Evolutionary conservation across 1,284 basidiomycete genomes (phyloP), one percentile per base, ranked within the genome.

Genomic region (Pseudozyma hubeiensis): DNA sequence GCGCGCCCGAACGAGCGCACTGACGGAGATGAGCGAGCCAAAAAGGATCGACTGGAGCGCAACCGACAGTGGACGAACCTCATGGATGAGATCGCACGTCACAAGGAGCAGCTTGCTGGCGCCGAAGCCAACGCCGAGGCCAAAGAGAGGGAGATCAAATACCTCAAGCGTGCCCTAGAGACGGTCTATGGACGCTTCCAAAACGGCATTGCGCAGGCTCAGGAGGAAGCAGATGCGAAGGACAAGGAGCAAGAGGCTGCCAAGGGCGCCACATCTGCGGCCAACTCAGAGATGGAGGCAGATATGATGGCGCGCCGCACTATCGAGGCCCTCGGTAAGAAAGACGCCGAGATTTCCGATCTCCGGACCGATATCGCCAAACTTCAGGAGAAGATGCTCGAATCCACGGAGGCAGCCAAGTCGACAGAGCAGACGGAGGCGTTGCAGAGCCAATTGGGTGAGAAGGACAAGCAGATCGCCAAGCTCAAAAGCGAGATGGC

Each of bases 151-250:
- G 91, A 93, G 67, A 88, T 91, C 53, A 80, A 88, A 1, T 92
- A 91, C 77, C 87, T 94, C 49, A 93, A 93, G 79, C 90, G 91
- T 14, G 91, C 92, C 13, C 86, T 96, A 43, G 92, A 93, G 83
- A 91, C 91, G 7, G 91, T 95, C 7, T 92, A 92, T 82, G 90
- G 90, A 17, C 88, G 91, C 16, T 91, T 94, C 81, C 87, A 88
- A 73, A 84, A 87, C 43, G 51, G 64, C 7, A 49, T 75, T 8
- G 53, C 86, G 86, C 46, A 86, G 85, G 55, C 85, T 86, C 63
- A 66, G 39, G 72, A 70, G 40, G 72, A 70, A 24, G 72, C 67
- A 1, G 61, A 69, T 37, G 66, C 66, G 3, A 69, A 64, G 33
- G 70, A 65, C 48, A 69, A 57, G 34, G 64, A 64, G 46, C 46